Conservation (phyloP, 2,329 filamentous ascomycete species). For the Arthrobotrys entomopaga region DNA sequence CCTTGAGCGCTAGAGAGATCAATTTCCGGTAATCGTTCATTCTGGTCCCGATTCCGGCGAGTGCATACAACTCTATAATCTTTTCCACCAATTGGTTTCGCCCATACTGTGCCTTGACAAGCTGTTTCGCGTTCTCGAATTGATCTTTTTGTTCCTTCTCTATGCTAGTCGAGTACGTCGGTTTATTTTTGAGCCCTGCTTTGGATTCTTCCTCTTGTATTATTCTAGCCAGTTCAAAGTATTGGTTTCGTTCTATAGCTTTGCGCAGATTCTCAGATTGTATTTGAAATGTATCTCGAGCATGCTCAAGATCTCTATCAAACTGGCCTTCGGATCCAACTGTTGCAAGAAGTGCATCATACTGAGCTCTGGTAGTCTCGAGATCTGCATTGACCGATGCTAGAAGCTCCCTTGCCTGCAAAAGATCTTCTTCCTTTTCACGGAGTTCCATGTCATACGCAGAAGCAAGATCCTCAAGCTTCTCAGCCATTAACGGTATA, state of each 20-base stretch:
- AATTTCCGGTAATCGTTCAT: slow-evolving; percentile 59
- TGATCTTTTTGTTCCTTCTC: slow-evolving; percentile 58
- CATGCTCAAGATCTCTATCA: slow-evolving; percentile 52
- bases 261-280: slow-evolving; percentile 41
- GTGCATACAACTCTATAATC: slow-evolving; percentile 58
- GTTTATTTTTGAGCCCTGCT: slow-evolving; percentile 52
- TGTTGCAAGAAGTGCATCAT: slow-evolving; percentile 57
- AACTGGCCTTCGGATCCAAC: slow-evolving; percentile 56
- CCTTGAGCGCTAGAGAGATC: slow-evolving; percentile 58
- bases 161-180: slow-evolving; percentile 51
- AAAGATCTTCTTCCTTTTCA: slow-evolving; percentile 76
- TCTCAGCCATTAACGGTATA: slow-evolving; percentile 75
- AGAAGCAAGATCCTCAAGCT: slow-evolving; percentile 75
- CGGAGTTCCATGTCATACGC: slow-evolving; percentile 79
- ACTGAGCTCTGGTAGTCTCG: slow-evolving; percentile 56
- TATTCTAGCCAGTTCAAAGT: slow-evolving; percentile 41
- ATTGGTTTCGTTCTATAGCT: slow-evolving; percentile 53
- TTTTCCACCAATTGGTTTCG: slow-evolving; percentile 58
- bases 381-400: slow-evolving; percentile 74
- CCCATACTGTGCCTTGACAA: slow-evolving; percentile 57
- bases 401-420: slow-evolving; percentile 74
- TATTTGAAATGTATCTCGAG: slow-evolving; percentile 37
- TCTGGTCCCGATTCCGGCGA: slow-evolving; percentile 57
- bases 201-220: slow-evolving; percentile 49
- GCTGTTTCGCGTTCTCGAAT: slow-evolving; percentile 56